These are phyloP conservation scores for Pythium volutum DNA, from an alignment of 352 stramenopile species.

Conservation along the genomic window DNA sequence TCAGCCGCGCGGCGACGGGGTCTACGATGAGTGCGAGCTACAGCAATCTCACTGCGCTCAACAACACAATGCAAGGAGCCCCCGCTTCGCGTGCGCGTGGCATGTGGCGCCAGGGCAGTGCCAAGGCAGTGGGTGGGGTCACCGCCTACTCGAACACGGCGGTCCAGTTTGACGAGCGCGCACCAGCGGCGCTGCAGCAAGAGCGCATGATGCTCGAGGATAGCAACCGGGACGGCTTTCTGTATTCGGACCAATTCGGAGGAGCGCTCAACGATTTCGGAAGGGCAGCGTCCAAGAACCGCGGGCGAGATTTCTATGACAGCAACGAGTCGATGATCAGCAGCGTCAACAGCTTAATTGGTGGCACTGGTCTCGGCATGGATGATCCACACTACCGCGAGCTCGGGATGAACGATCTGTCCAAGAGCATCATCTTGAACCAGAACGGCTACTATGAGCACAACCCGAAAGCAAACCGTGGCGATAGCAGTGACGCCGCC, in stretches of 20 bases:
- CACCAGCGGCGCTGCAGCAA: slow-evolving; percentile 15
- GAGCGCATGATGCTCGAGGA: slow-evolving; percentile 24
- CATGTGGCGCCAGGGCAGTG: slow-evolving; percentile 21
- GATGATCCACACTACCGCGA: slow-evolving; percentile 27
- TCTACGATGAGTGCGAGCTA: slow-evolving; percentile 19
- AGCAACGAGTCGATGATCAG: slow-evolving; percentile 23
- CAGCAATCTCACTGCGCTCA: slow-evolving; percentile 4
- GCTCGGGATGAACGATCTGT: slow-evolving; percentile 29
- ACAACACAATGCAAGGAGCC: neutral
- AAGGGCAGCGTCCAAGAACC: too few relatives aligned
- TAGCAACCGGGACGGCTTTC: slow-evolving; percentile 7
- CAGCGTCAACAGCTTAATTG: slow-evolving; percentile 24
- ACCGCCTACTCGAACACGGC: slow-evolving; percentile 10
- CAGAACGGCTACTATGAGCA: slow-evolving; percentile 74
- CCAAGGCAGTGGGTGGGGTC: slow-evolving; percentile 10
- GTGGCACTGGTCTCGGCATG: slow-evolving; percentile 27
- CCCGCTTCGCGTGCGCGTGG: slow-evolving; percentile 7
- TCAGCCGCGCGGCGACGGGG: slow-evolving; percentile 23
- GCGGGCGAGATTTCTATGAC: slow-evolving; percentile 12
- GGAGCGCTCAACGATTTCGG: neutral
- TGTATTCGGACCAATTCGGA: slow-evolving; percentile 9
- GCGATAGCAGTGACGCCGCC: neutral
- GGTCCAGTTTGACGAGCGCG: slow-evolving; percentile 25
- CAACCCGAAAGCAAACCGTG: slow-evolving; percentile 11
- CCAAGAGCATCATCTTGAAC: slow-evolving; percentile 66